These are phyloP conservation scores for Xanthoparmelia taractica DNA, from an alignment of 495 filamentous ascomycete genomes.

Conservation along the genomic window DNA sequence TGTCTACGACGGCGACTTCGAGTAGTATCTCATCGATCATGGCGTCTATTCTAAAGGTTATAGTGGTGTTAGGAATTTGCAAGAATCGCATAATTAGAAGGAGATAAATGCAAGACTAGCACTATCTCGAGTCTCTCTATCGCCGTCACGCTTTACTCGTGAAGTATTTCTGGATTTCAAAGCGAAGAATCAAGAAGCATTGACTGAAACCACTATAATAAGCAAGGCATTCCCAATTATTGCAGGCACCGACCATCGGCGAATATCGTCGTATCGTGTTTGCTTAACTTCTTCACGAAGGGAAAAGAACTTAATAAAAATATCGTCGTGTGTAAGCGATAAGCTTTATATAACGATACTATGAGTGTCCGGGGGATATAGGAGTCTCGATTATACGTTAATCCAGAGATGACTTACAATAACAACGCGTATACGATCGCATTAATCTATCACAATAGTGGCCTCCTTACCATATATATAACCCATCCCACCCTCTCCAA, in stretches of 20 bases:
- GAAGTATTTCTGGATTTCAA: neutral
- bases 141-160: conserved; percentile 31
- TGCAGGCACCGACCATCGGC: conserved; percentile 12
- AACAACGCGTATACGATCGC: too few species aligned
- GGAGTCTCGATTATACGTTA: too few species aligned
- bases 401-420: too few species aligned
- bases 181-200: neutral
- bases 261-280: conserved; percentile 7
- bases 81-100: neutral
- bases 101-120: neutral
- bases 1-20: neutral
- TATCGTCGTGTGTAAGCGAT: too few species aligned
- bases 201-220: conserved; percentile 27
- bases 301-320: too few species aligned
- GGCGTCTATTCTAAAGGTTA: neutral
- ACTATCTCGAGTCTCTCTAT: conserved; percentile 6
- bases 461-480: neutral
- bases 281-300: conserved; percentile 21
- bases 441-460: neutral
- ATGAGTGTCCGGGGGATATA: too few species aligned
- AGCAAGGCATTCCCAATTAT: conserved; percentile 21
- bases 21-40: conserved; percentile 3
- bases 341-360: too few species aligned
- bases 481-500: conserved; percentile 2
- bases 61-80: neutral